Conservation (phyloP, 2,329 filamentous ascomycete species). For the Myriosclerotinia duriaeana region DNA sequence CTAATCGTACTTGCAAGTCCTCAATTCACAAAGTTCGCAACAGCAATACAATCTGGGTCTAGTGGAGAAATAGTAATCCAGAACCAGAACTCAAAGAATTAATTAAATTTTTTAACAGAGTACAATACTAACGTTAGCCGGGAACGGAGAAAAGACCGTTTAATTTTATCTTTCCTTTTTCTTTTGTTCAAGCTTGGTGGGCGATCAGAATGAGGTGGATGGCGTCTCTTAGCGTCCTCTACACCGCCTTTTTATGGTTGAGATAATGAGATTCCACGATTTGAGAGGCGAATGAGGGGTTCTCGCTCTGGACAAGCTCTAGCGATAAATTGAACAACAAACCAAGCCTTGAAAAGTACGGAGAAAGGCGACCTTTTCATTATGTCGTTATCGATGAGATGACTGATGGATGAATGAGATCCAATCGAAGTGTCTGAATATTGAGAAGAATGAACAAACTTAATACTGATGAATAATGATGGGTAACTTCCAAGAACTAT, state of each 20-base stretch:
- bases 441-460: neutral
- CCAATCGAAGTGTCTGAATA: slow-evolving; percentile 2
- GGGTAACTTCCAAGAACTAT: neutral
- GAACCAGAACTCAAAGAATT: neutral
- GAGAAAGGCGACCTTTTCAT: neutral
- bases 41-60: neutral
- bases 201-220: slow-evolving; percentile 22
- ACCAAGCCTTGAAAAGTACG: slow-evolving; percentile 15
- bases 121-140: slow-evolving; percentile 3
- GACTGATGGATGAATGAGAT: slow-evolving; percentile 8
- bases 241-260: slow-evolving; percentile 33
- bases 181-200: slow-evolving; percentile 24
- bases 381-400: slow-evolving; percentile 10
- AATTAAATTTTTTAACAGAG: neutral
- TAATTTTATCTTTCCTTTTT: slow-evolving; percentile 24
- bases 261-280: neutral
- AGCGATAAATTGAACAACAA: slow-evolving; percentile 3
- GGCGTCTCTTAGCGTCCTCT: slow-evolving; percentile 31
- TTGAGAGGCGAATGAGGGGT: slow-evolving; percentile 19
- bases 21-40: neutral
- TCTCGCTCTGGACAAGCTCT: neutral
- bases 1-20: neutral
- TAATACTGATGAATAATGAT: neutral
- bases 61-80: neutral
- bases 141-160: slow-evolving; percentile 19